Evolutionary conservation across 2,329 filamentous ascomycete species (phyloP), one percentile per base, ranked within the genome.

Genomic region (Zelopaecilomyces penicillatus): DNA sequence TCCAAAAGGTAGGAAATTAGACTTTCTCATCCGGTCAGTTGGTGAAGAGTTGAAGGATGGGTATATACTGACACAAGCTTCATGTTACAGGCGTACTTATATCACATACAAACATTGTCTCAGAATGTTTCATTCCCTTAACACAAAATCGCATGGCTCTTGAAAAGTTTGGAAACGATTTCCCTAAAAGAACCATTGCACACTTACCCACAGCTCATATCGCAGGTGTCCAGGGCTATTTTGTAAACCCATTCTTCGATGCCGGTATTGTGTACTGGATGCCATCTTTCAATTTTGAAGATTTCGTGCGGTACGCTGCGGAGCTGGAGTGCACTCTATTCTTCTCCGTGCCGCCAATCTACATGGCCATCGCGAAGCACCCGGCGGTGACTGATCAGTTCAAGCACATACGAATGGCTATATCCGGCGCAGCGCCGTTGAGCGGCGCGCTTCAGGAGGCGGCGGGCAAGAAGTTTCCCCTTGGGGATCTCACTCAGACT

Each of bases 271-370:
- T 76, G 3, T 82, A 77, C 65, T 83, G 79, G 79, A 82, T 83
- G 79, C 64, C 69, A 4, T 68, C 65, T 35, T 83, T 83, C 56
- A 70, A 78, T 48, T 77, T 79, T 47, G 56, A 59, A 2, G 63
- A 70, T 33, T 81, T 83, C 55, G 66, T 82, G 42, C 60, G 64
- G 34, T 72, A 79, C 58, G 68, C 66, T 52, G 66, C 67, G 36
- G 65, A 66, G 40, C 72, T 75, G 53, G 58, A 60, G 8, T 68
- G 80, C 49, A 80, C 75, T 0, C 63, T 58, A 41, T 73, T 82
- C 56, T 76, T 78, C 56, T 76, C 70, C 5, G 78, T 82, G 2
- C 80, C 80, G 6, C 77, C 78, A 1, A 76, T 83, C 44, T 80
- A 69, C 52, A 67, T 81, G 10, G 66, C 72, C 11, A 76, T 84